phyloP scores from a whole-genome alignment of 441 rosid genomes.

The Rhodomyrtus psidioides region DNA sequence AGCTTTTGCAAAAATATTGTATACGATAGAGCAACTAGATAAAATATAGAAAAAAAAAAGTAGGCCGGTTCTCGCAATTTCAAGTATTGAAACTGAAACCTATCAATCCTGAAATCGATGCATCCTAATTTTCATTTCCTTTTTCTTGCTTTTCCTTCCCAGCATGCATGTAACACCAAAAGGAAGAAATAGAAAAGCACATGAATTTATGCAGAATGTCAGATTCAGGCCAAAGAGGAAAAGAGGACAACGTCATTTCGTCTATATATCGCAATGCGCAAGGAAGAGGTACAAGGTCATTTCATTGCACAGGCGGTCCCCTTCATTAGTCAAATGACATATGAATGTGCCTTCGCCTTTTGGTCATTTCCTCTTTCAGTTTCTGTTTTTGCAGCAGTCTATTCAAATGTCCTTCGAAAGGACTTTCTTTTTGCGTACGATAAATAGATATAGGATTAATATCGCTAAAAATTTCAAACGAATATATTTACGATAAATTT shows the following conservation, averaged over 20 bases:
- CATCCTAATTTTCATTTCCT: neutral
- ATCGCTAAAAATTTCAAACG: no score
- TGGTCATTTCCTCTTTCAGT: neutral
- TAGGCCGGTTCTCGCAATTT: no score
- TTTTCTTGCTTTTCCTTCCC: neutral
- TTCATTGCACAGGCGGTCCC: neutral
- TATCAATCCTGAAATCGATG: neutral
- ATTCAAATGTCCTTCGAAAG: neutral
- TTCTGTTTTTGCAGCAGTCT: neutral
- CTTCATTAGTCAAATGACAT: neutral
- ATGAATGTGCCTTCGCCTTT: neutral
- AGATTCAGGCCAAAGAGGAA: neutral
- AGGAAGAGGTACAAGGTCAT: neutral
- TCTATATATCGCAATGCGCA: neutral
- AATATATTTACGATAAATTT: no score
- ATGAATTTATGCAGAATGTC: neutral
- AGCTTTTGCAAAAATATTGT: neutral
- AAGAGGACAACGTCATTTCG: neutral
- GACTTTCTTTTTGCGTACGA: neutral
- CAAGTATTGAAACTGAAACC: neutral
- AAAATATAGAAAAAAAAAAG: neutral
- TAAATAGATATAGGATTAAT: no score
- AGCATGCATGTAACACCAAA: neutral
- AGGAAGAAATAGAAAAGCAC: neutral
- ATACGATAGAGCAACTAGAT: neutral